A percentile compares a stretch with the other conserved stretches of the same genome.
phyloP scores from a whole-genome alignment of 805 yeast genomes.

The Cyberlindnera bimundalis region DNA sequence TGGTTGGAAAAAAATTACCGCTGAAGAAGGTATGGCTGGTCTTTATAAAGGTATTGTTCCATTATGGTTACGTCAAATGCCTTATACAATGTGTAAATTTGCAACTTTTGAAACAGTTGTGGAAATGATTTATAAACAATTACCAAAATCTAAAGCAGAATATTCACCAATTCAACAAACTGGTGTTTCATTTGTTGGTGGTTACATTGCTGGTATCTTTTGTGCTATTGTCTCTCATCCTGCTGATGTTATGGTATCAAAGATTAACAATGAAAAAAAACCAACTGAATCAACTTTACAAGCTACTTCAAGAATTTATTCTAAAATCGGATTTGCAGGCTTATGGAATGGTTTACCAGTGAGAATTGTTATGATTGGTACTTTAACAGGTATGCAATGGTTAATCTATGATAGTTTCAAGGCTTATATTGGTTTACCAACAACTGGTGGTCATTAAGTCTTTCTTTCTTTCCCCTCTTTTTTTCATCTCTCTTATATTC shows the following conservation, averaged over 20 bases:
- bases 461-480: neutral
- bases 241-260: conserved; percentile 98
- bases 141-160: conserved; percentile 71
- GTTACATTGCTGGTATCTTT: conserved; percentile 95
- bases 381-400: conserved; percentile 97
- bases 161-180: conserved; percentile 79
- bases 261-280: conserved; percentile 71
- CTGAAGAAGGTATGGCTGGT: conserved; percentile 67
- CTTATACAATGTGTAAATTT: conserved; percentile 98
- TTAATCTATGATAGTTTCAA: conserved; percentile 93
- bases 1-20: conserved; percentile 63
- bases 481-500: too few relatives aligned
- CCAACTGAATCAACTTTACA: conserved; percentile 62
- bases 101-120: conserved; percentile 93
- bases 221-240: conserved; percentile 97
- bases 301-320: conserved; percentile 76
- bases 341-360: conserved; percentile 94
- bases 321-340: conserved; percentile 82
- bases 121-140: conserved; percentile 64
- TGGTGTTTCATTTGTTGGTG: conserved; percentile 92
- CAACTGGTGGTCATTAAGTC: conserved; percentile 59
- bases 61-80: conserved; percentile 94
- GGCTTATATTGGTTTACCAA: conserved; percentile 91
- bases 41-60: conserved; percentile 89
- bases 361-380: conserved; percentile 96